phyloP scores from a whole-genome alignment of 441 rosid species.

The Jatropha multifida region DNA sequence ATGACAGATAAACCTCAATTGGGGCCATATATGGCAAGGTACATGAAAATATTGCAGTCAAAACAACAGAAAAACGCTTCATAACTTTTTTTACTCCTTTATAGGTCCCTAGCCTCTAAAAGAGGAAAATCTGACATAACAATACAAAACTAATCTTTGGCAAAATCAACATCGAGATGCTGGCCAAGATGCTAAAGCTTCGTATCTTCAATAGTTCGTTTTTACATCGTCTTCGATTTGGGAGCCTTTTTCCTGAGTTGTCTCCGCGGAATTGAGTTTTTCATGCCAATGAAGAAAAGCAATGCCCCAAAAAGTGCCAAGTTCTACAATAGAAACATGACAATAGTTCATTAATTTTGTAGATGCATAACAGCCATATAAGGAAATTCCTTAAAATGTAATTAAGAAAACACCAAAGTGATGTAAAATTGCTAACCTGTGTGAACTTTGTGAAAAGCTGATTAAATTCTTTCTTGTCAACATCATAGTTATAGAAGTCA shows the following conservation, averaged over 20 bases:
- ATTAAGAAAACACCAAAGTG: background rate
- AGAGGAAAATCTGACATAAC: slow-evolving; percentile 19
- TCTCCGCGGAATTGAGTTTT: slow-evolving; percentile 69
- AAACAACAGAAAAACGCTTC: slow-evolving; percentile 1
- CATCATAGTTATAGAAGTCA: slow-evolving; percentile 72
- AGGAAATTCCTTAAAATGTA: background rate
- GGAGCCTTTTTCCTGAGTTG: slow-evolving; percentile 59
- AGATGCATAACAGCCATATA: background rate
- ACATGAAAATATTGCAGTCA: slow-evolving; percentile 8
- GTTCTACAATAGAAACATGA: slow-evolving; percentile 36
- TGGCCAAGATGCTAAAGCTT: background rate
- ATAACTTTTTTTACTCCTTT: background rate
- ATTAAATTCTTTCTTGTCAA: slow-evolving; percentile 50
- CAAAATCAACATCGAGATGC: slow-evolving; percentile 2
- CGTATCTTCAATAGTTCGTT: background rate
- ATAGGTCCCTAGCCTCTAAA: slow-evolving; percentile 8
- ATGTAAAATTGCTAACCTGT: slow-evolving; percentile 36
- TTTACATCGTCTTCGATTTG: slow-evolving; percentile 48
- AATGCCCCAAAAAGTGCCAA: slow-evolving; percentile 64
- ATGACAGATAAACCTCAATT: slow-evolving; percentile 15
- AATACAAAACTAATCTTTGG: slow-evolving; percentile 24
- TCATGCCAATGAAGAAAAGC: slow-evolving; percentile 77
- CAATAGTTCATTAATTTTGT: background rate
- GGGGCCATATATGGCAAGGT: slow-evolving; percentile 6
- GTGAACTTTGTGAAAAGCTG: slow-evolving; percentile 56